Percentiles rank a stretch among this genome's conserved stretches.
Conservation (phyloP, 140 eudicot species). For the Oenanthe javanica region DNA sequence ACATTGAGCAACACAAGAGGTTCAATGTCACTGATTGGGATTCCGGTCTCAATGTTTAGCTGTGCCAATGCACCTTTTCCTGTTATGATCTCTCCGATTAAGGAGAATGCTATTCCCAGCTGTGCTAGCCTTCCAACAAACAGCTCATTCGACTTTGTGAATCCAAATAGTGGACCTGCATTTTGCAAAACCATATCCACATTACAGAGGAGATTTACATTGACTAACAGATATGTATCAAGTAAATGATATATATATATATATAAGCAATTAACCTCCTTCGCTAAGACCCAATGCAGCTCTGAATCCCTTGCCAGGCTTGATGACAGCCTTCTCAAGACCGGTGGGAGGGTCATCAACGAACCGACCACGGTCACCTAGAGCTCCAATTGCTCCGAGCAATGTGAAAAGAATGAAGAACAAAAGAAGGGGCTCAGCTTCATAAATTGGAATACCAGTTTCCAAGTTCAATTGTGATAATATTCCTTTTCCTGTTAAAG, state of each 20-base stretch:
- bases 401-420: conserved; percentile 92
- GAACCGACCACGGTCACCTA: conserved; percentile 89
- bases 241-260: not conserved
- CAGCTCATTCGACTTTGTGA: conserved; percentile 92
- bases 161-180: conserved; percentile 86
- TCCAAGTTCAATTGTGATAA: conserved; percentile 71
- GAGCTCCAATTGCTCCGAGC: conserved; percentile 97
- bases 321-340: conserved; percentile 75
- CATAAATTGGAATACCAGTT: conserved; percentile 95
- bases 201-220: too few species aligned
- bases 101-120: conserved; percentile 86
- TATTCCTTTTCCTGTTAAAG: conserved; percentile 31
- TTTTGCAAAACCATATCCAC: not conserved
- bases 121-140: conserved; percentile 97
- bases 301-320: conserved; percentile 77
- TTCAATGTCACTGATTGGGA: conserved; percentile 74
- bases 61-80: conserved; percentile 34
- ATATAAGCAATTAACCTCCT: conserved; percentile 41
- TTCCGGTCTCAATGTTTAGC: conserved; percentile 74
- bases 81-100: conserved; percentile 87
- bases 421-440: conserved; percentile 94
- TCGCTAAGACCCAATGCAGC: conserved; percentile 82
- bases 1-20: conserved; percentile 89
- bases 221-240: not conserved
- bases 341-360: conserved; percentile 76